Evolutionary conservation across 768 basidiomycete species (phyloP).

Genomic region (Xerocomus spinulosus): DNA sequence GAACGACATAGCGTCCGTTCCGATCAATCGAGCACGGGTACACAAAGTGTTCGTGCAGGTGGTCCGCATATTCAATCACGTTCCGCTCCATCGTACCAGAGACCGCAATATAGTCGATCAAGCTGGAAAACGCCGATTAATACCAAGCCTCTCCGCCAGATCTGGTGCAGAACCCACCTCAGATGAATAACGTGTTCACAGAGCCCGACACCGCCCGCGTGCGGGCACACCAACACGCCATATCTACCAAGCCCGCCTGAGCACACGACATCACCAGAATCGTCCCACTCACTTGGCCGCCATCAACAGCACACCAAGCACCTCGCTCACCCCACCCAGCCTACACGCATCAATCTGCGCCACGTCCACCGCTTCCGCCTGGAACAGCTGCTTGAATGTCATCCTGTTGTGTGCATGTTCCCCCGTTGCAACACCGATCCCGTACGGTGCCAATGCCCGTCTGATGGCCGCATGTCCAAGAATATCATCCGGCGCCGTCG

Average conservation of each 20-base stretch:
- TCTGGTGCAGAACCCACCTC: conserved; percentile 43
- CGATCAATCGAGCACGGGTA: conserved; percentile 80
- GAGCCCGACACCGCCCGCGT: conserved; percentile 88
- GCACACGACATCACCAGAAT: background rate
- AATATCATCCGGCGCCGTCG: conserved; percentile 88
- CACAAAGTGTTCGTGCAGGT: conserved; percentile 87
- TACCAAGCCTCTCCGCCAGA: background rate
- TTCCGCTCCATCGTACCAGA: conserved; percentile 89
- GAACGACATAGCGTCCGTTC: conserved; percentile 84
- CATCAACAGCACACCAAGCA: conserved; percentile 84
- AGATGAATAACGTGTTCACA: conserved; percentile 90
- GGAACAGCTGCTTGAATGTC: conserved; percentile 92
- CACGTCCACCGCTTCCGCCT: conserved; percentile 85
- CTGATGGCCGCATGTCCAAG: conserved; percentile 80
- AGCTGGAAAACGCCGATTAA: conserved; percentile 35
- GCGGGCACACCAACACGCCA: conserved; percentile 83
- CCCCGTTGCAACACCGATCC: conserved; percentile 89
- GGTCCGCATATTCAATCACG: conserved; percentile 82
- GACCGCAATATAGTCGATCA: conserved; percentile 89
- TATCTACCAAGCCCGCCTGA: conserved; percentile 43
- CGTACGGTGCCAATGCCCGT: conserved; percentile 68
- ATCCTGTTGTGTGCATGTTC: conserved; percentile 95
- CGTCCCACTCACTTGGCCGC: conserved; percentile 62
- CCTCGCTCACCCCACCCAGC: conserved; percentile 86
- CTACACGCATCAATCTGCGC: conserved; percentile 88